A percentile compares a stretch with the other conserved stretches of the same genome.
Evolutionary conservation across 495 filamentous ascomycete species (phyloP).

Genomic region (Glonium stellatum): DNA sequence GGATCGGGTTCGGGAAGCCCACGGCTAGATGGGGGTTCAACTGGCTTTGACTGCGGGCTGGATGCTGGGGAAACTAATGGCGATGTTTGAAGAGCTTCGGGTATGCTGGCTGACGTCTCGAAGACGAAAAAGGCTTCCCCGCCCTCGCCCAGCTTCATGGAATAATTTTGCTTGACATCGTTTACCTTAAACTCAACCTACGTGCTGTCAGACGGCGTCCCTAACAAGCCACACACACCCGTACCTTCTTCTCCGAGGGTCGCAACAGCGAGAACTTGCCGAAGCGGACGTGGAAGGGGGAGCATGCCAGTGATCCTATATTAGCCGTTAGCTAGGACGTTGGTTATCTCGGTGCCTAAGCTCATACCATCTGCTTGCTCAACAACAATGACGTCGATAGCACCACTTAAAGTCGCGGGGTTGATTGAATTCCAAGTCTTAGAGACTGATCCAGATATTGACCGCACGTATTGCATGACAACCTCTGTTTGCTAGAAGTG

Average conservation of each 20-base stretch:
- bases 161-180: slow-evolving; percentile 78
- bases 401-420: slow-evolving; percentile 90
- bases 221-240: background rate
- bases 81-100: slow-evolving; percentile 84
- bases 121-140: slow-evolving; percentile 99
- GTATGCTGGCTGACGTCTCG: slow-evolving; percentile 83
- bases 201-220: slow-evolving; percentile 19
- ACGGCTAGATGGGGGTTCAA: slow-evolving; percentile 47
- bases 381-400: slow-evolving; percentile 98
- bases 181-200: slow-evolving; percentile 94
- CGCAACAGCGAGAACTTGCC: slow-evolving; percentile 95
- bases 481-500: background rate
- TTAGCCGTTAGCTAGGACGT: background rate
- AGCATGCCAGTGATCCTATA: slow-evolving; percentile 69
- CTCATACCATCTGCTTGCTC: slow-evolving; percentile 83
- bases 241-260: slow-evolving; percentile 93
- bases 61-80: slow-evolving; percentile 80
- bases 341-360: slow-evolving; percentile 1
- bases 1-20: slow-evolving; percentile 76
- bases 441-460: slow-evolving; percentile 89
- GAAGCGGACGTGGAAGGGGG: slow-evolving; percentile 97
- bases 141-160: slow-evolving; percentile 97
- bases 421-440: slow-evolving; percentile 99
- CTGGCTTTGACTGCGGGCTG: slow-evolving; percentile 59
- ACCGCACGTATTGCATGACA: slow-evolving; percentile 94